These are phyloP conservation scores for Astrephomene gubernaculifera DNA, from an alignment of 139 green algal genomes.

Conservation along the genomic window DNA sequence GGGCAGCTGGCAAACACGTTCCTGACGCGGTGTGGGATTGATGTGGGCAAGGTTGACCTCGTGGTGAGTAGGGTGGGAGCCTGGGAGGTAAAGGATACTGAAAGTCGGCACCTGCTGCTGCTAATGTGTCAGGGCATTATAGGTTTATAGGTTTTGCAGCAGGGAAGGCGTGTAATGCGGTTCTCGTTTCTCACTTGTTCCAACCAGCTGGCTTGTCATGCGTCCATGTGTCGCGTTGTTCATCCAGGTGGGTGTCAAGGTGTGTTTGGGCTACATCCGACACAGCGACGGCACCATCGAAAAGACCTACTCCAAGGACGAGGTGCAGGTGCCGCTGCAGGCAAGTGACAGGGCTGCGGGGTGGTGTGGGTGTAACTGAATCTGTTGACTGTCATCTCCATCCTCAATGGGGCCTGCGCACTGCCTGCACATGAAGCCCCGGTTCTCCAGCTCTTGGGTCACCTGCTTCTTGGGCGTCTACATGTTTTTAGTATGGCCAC, in stretches of 20 bases:
- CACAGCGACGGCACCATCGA: constrained; percentile 83
- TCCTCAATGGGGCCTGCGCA: no score
- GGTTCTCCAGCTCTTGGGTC: no score
- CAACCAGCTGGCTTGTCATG: background rate
- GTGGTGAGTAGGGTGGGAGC: constrained; percentile 16
- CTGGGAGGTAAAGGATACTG: no score
- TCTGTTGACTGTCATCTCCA: no score
- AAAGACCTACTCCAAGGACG: constrained; percentile 81
- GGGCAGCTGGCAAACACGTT: constrained; percentile 22
- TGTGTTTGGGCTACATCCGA: constrained; percentile 56
- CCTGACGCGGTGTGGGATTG: constrained; percentile 31
- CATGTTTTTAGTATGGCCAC: background rate
- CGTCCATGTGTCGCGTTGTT: background rate
- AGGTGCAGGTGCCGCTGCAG: constrained; percentile 79
- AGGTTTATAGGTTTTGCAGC: background rate
- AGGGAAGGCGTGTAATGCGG: background rate
- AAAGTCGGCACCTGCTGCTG: no score
- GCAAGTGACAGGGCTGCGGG: no score
- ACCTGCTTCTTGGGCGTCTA: background rate
- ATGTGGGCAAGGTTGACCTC: constrained; percentile 48
- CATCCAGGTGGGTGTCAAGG: constrained; percentile 28
- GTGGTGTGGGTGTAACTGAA: no score
- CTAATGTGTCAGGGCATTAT: background rate
- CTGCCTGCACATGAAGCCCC: no score
- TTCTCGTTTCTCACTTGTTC: background rate